Conservation (phyloP, 2,329 filamentous ascomycete genomes). For the Acarospora socialis region DNA sequence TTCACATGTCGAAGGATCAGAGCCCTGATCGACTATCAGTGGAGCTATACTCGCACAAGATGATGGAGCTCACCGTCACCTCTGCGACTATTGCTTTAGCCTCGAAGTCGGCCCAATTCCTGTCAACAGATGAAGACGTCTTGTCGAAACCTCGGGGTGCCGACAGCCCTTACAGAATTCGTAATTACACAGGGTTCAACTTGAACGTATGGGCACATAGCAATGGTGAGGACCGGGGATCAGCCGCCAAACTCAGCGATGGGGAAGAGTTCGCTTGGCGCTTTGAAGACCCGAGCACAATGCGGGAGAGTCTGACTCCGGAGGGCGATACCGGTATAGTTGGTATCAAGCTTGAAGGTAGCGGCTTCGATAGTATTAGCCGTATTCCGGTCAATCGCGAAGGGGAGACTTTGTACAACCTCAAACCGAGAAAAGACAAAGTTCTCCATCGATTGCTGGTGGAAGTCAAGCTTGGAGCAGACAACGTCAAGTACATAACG, state of each 20-base stretch:
- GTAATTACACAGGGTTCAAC: constrained; percentile 92
- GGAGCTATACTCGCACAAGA: constrained; percentile 77
- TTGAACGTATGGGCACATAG: constrained; percentile 70
- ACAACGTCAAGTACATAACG: constrained; percentile 97
- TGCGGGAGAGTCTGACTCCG: constrained; percentile 79
- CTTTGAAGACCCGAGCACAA: constrained; percentile 92
- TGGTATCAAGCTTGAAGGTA: constrained; percentile 73
- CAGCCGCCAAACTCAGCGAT: constrained; percentile 66
- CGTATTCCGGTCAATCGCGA: constrained; percentile 87
- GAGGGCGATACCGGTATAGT: constrained; percentile 71
- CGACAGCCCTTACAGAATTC: constrained; percentile 83
- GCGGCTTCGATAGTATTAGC: constrained; percentile 80
- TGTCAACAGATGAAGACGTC: constrained; percentile 78
- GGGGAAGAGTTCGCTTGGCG: constrained; percentile 89
- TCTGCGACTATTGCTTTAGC: constrained; percentile 85
- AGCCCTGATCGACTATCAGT: constrained; percentile 64
- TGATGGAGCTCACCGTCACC: constrained; percentile 81
- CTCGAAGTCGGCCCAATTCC: constrained; percentile 83
- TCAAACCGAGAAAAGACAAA: constrained; percentile 74
- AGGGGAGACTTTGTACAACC: constrained; percentile 77
- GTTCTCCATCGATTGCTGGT: constrained; percentile 82
- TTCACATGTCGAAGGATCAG: constrained; percentile 69
- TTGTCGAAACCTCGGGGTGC: constrained; percentile 82
- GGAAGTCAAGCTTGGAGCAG: constrained; percentile 75
- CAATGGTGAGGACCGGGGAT: constrained; percentile 49